Base-by-base conservation (phyloP, 2,329 filamentous ascomycete species). In the Sporothrix phasma region DNA sequence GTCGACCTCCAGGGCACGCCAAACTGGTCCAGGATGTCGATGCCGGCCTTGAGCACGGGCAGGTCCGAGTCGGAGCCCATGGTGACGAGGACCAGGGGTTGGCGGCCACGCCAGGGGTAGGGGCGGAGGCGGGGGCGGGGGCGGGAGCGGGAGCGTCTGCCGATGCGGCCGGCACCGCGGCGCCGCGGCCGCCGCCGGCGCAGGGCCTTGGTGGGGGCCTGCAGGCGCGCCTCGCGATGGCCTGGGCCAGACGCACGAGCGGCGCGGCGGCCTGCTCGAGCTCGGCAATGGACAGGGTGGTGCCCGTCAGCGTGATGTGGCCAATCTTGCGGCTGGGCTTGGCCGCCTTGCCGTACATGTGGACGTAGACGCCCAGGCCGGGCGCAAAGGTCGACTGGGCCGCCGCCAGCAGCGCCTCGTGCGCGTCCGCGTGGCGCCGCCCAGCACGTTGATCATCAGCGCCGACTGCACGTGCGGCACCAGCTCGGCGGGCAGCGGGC, bases 271-370 rank as follows among this genome's bases (percentile, higher is more conserved):
- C 78, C 72, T 73, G 68, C 65, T 81, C 79, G 17, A 85, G 75
- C n/a, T 88, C 85, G 70, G 87, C 81, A 43, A 82, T 77, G 5
- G 37, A 43, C 72, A 92, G 85, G 0, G 84, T 85, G 13, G 83
- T 79, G 1, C 86, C 86, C 1, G 89, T 89, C 43, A 96, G 77
- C 0, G 92, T 97, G 69, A 99, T 85, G 74, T 99, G 94, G 11
- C 93, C 93, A 78, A 97, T 97, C 76, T 97, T 99, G 53, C 94
- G 87, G 39, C 90, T 88, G 4, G 90, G 90, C 70, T 92, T 90
- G 29, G 92, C 89, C 54, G 84, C 85, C 76, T 97, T 97, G 71
- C 92, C 92, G 77, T 99, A 99, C 54, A 97, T 84, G 72, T 99
- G 93, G 11, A 97, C 81, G 61, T 79, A 81, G 15, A 81, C 76